Conservation (phyloP, 1,284 basidiomycete genomes). For the Stygiomarasmius scandens region DNA sequence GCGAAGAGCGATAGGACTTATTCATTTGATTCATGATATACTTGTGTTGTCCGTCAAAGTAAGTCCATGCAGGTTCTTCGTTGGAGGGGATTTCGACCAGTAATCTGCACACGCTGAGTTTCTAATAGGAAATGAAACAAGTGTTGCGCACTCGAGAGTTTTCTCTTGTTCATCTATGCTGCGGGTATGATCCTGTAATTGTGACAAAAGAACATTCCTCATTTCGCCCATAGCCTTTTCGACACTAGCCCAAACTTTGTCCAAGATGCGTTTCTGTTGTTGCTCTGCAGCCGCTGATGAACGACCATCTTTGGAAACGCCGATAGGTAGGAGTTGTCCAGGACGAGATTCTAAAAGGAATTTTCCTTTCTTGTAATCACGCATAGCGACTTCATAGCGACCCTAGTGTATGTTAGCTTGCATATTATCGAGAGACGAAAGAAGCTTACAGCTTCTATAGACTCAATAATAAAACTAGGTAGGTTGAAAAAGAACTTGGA, state of each 20-base stretch:
- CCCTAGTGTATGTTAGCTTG: conserved; percentile 51
- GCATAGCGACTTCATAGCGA: conserved; percentile 89
- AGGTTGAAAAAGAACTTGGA: conserved; percentile 99
- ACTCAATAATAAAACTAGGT: conserved; percentile 89
- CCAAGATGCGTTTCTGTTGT: conserved; percentile 90
- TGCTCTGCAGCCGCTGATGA: conserved; percentile 57
- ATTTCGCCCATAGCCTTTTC: conserved; percentile 96
- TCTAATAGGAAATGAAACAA: conserved; percentile 13
- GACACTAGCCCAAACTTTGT: conserved; percentile 96
- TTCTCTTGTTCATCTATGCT: conserved; percentile 95
- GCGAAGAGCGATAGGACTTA: conserved; percentile 60
- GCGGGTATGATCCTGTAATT: conserved; percentile 78
- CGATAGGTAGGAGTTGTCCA: conserved; percentile 76
- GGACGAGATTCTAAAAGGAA: conserved; percentile 88
- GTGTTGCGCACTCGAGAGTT: conserved; percentile 82
- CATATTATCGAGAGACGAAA: conserved; percentile 17
- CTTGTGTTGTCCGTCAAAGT: conserved; percentile 91
- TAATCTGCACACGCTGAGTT: conserved; percentile 60
- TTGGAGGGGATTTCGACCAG: conserved; percentile 66
- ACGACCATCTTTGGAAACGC: conserved; percentile 55
- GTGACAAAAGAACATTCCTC: conserved; percentile 75
- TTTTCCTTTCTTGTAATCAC: conserved; percentile 98
- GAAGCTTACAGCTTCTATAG: conserved; percentile 76
- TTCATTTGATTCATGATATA: conserved; percentile 84
- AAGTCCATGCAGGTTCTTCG: conserved; percentile 92